Base-by-base conservation (phyloP, 164 flowering plant species). In the Euptelea pleiosperma region DNA sequence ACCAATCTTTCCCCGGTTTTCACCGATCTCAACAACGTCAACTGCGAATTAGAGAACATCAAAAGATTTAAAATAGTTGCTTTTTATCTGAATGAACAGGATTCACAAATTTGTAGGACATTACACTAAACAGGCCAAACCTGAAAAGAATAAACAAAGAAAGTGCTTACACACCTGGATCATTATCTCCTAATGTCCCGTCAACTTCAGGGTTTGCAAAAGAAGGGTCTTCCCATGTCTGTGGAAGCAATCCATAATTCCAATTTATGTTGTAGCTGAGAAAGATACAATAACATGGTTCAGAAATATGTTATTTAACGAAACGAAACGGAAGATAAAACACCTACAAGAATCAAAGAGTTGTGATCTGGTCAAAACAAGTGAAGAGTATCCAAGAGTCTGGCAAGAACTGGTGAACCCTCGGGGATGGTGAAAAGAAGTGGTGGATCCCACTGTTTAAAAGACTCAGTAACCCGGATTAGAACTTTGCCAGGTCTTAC, bases 211-310 rank as follows among this genome's bases (percentile, higher is more conserved):
- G 10, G 58, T 88, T 90, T 19, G 93, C 87, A 33, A 73, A 60
- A 49, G 92, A 73, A 57, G 99, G 99, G 61, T 93, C 97, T 78
- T 93, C 99, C 99, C 99, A 93, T 60, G 99, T 93, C 74, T 93
- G 99, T 44, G 99, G 97, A 74, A 93, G 84, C 79, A 93, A 67
- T 54, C 99, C 99, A 66, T 93, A 93, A 43, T 93, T 93, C 99
- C 99, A 90, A 56, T 91, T 81, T 42, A 90, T 90, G 66, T 88
- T 85, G 82, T 93, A 93, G 52, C 76, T 73, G 73, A 18, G n/a
- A 31, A 36, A 37, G 47, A 41, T 1, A 50, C 1, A 65, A 50
- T 2, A 14, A 56, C 8, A 31, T 33, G 25, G 11, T 33, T 41
- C n/a, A 61, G 6, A 37, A 33, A 25, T 16, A 29, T 18, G 18